These are phyloP conservation scores for Tricholoma terreum DNA, from an alignment of 768 basidiomycete genomes.

Conservation along the genomic window DNA sequence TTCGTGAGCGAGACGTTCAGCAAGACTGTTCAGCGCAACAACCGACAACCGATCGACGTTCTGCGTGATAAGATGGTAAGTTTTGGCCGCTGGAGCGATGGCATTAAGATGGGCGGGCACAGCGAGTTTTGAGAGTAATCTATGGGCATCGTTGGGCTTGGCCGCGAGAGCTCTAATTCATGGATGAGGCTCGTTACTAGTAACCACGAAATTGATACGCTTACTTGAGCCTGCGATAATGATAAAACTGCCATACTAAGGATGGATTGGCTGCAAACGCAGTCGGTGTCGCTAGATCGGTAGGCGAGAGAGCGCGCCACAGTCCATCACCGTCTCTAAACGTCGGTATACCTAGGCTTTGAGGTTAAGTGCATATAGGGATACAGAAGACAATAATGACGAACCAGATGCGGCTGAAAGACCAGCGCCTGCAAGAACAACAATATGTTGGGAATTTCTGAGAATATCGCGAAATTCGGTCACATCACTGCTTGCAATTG, in stretches of 20 bases:
- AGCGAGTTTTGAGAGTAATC: conserved; percentile 34
- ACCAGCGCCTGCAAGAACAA: conserved; percentile 19
- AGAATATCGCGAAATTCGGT: too few species aligned
- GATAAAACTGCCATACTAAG: conserved; percentile 40
- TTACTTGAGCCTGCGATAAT: conserved; percentile 29
- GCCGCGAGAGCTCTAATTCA: conserved; percentile 27
- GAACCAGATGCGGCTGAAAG: conserved; percentile 21
- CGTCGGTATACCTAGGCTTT: conserved; percentile 26
- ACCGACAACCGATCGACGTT: conserved; percentile 40
- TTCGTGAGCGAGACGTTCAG: conserved; percentile 7
- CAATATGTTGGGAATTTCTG: conserved; percentile 17
- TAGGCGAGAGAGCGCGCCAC: conserved; percentile 24
- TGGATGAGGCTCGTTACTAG: too few species aligned
- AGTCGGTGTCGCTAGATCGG: conserved; percentile 27
- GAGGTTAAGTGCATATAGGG: too few species aligned
- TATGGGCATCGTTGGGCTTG: conserved; percentile 40
- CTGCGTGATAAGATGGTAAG: conserved; percentile 35
- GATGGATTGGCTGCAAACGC: conserved; percentile 30
- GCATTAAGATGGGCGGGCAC: conserved; percentile 20
- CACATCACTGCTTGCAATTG: too few species aligned
- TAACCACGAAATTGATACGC: background rate
- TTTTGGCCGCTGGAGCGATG: conserved; percentile 21
- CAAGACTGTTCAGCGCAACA: conserved; percentile 24
- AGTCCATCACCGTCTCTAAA: conserved; percentile 23
- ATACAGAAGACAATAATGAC: background rate